phyloP scores from a whole-genome alignment of 129 eudicot genomes.

The Sambucus nigra region DNA sequence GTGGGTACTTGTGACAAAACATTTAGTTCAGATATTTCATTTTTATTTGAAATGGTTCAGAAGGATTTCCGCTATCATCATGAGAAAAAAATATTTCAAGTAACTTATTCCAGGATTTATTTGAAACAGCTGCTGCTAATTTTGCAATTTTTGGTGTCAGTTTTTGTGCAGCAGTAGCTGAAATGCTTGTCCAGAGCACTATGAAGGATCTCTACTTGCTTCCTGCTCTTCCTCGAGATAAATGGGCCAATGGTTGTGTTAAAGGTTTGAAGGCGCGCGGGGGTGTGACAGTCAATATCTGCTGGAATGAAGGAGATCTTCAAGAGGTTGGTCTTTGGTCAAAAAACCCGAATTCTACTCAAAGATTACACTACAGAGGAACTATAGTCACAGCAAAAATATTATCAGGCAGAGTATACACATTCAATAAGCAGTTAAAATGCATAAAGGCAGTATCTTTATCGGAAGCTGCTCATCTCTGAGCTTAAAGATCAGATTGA shows the following conservation, averaged over 20 bases:
- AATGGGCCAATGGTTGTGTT: slow-evolving; percentile 75
- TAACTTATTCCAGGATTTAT: no score
- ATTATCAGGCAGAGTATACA: slow-evolving; percentile 51
- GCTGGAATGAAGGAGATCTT: slow-evolving; percentile 75
- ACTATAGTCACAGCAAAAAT: slow-evolving; percentile 29
- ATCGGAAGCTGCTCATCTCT: slow-evolving; percentile 4
- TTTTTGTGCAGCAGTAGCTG: slow-evolving; percentile 77
- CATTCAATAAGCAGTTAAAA: slow-evolving; percentile 41
- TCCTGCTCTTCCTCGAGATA: slow-evolving; percentile 81
- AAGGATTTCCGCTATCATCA: no score
- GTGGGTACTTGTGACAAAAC: no score
- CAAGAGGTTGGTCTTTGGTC: slow-evolving; percentile 70
- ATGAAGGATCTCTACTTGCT: slow-evolving; percentile 62
- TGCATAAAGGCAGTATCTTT: slow-evolving; percentile 38
- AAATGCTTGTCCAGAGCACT: slow-evolving; percentile 91
- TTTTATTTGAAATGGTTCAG: no score
- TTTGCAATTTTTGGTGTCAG: slow-evolving; percentile 21
- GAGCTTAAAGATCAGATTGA: not conserved
- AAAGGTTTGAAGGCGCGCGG: slow-evolving; percentile 91
- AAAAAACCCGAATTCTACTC: slow-evolving; percentile 14
- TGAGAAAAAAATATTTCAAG: no score
- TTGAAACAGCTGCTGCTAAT: no score
- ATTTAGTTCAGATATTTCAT: no score
- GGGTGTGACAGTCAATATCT: slow-evolving; percentile 51
- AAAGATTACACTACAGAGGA: slow-evolving; percentile 56